Evolutionary conservation across 768 basidiomycete species (phyloP).

Genomic region (Suillus sp.): DNA sequence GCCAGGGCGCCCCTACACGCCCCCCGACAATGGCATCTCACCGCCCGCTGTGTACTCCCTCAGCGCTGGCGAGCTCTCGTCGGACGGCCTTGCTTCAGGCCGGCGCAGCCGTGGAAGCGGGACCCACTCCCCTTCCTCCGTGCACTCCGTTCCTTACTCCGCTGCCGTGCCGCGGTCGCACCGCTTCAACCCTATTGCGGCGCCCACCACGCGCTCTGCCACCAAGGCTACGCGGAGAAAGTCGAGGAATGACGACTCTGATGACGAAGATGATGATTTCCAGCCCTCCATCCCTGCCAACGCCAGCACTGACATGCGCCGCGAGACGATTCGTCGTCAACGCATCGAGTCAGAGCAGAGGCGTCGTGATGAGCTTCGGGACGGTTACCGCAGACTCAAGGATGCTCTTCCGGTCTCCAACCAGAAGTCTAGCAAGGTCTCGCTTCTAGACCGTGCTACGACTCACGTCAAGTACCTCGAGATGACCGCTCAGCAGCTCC

Average conservation of each 20-base stretch:
- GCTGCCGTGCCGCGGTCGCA: conserved; percentile 73
- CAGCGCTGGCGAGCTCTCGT: conserved; percentile 70
- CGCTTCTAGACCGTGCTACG: conserved; percentile 84
- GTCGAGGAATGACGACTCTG: conserved; percentile 63
- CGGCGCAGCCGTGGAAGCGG: conserved; percentile 73
- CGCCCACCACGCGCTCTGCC: conserved; percentile 53
- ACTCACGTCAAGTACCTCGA: conserved; percentile 88
- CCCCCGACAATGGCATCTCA: conserved; percentile 65
- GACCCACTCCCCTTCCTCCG: conserved; percentile 52
- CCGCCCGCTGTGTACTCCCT: conserved; percentile 74
- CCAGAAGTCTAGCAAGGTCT: conserved; percentile 93
- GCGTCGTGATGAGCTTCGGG: conserved; percentile 88
- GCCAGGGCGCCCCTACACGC: conserved; percentile 68
- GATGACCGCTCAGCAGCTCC: conserved; percentile 72
- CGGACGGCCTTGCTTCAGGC: conserved; percentile 68
- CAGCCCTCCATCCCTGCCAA: conserved; percentile 49
- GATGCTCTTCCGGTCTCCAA: conserved; percentile 86
- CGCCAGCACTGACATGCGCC: conserved; percentile 65
- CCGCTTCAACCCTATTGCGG: conserved; percentile 74
- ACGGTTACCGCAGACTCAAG: conserved; percentile 89
- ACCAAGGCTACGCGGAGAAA: conserved; percentile 51
- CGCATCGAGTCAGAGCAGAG: conserved; percentile 94
- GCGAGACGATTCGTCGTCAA: conserved; percentile 89
- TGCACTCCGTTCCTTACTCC: conserved; percentile 50
- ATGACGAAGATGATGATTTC: conserved; percentile 78